A percentile compares a stretch with the other conserved stretches of the same genome.
phyloP scores from a whole-genome alignment of 1,284 basidiomycete genomes.

The Ganoderma boninense region DNA sequence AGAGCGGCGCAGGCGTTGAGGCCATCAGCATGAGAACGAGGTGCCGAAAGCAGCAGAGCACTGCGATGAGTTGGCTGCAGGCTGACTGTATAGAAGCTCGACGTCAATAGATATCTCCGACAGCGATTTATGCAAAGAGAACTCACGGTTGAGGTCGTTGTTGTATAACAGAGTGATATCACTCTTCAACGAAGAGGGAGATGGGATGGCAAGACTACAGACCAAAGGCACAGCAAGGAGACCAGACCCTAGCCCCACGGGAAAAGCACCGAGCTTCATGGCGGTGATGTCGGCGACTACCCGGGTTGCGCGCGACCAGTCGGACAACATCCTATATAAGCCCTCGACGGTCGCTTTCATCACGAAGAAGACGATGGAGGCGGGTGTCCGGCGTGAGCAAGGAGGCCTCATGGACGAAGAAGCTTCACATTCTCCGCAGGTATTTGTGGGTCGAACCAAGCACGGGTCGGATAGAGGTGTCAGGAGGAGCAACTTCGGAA shows the following conservation, averaged over 20 bases:
- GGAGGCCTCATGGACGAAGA: neutral
- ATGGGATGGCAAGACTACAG: conserved; percentile 24
- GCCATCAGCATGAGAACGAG: conserved; percentile 30
- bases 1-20: conserved; percentile 33
- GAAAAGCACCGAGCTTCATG: conserved; percentile 15
- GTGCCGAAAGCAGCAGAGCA: conserved; percentile 35
- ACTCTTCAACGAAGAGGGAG: conserved; percentile 28
- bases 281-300: neutral
- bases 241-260: conserved; percentile 2
- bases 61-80: conserved; percentile 38
- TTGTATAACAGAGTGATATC: conserved; percentile 39
- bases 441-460: neutral
- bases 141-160: conserved; percentile 40
- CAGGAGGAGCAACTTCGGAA: conserved; percentile 30
- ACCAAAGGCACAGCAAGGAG: conserved; percentile 17
- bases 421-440: neutral
- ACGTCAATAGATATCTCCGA: neutral
- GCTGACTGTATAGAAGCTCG: neutral
- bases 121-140: neutral
- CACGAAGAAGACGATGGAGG: neutral
- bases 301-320: neutral
- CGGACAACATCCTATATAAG: neutral
- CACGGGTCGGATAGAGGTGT: neutral
- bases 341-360: neutral
- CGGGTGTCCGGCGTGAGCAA: neutral